Evolutionary conservation across 2,329 filamentous ascomycete species (phyloP), one percentile per base, ranked within the genome.

Genomic region (Xylariaceae sp.): DNA sequence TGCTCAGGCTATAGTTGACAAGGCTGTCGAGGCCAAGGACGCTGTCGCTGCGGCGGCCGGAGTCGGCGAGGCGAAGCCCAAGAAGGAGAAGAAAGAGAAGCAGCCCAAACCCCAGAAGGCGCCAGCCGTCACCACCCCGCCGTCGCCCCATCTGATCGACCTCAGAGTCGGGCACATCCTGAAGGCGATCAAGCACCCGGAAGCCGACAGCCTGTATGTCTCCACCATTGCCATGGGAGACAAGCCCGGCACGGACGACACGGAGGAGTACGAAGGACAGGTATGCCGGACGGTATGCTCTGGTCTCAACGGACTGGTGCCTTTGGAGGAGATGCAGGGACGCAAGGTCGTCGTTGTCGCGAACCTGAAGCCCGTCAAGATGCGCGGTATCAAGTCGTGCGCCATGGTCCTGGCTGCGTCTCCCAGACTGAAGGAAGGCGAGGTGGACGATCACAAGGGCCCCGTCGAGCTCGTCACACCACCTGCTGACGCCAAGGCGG

Each of bases 311-410:
- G 92, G 92, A 6, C 78, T 96, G 19, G 70, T 98, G 1, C 92
- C 92, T 1, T 74, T 98, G 32, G 88, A 87, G 64, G 88, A 95
- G 64, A 96, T 98, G 92, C 92, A 98, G 65, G 81, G 82, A 59
- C 87, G 92, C 63, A 94, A 94, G 69, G 87, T 98, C 45, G 78
- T 98, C 21, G 86, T 92, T 1, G 90, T 98, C 15, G 94, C 88
- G 74, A 98, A 98, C 67, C 78, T 98, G 53, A 98, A 98, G 75
- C 92, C 92, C 35, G 92, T 97, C 63, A 98, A 94, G 65, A 98
- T 98, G 92, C 86, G 92, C 49, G 92, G 92, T 51, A 74, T 80
- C 69, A 79, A 79, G 68, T 80, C 76, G 3, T 76, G 68, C 52
- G 76, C 57, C 57, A 97, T 98, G 92, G 92, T 98, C 12, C 77